Base-by-base conservation (phyloP, 257 asterid species). In the Mentha longifolia region DNA sequence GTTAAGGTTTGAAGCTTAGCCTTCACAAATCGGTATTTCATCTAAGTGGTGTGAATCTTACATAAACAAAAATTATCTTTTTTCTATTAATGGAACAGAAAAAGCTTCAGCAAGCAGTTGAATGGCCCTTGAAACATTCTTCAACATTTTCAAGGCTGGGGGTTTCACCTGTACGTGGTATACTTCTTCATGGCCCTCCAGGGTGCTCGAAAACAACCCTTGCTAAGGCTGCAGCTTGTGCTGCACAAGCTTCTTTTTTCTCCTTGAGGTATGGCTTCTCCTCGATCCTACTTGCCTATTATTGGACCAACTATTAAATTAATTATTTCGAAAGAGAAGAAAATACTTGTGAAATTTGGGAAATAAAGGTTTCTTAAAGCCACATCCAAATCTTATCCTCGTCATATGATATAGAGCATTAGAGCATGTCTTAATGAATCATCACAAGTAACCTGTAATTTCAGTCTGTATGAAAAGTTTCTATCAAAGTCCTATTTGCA, bases 141-240 rank as follows among this genome's bases (percentile, higher is more conserved):
- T 79, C 81, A 65, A 82, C 89, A 30, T 94, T 89, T 71, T 70
- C 85, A 41, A 84, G 96, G 84, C 86, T 94, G 33, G 95, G 98
- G 19, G 87, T 89, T 51, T 80, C 93, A 56, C 97, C 98, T 56
- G 61, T 87, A 39, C 93, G 90, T 39, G 99, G 99, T 39, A 85
- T 94, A 75, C 99, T 91, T 65, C 95, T 94, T 69, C 98, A 94
- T 60, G 98, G 99, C 28, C 99, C 98, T 47, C 99, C 99, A 51
- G 99, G 99, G 25, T 94, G 99, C 89, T 94, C 98, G 10, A 94
- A 94, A 86, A 94, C 99, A 55, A 94, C 97, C 75, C 96, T 94
- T 9, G 99, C 95, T 11, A 94, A 87, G 82, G 98, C 99, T 76
- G 95, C 97, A 71, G 97, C 97, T 64, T 89, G 84, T 85, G 98